Evolutionary conservation across 2,329 filamentous ascomycete species (phyloP), one percentile per base, ranked within the genome.

Genomic region (Tolypocladium cylindrosporum): DNA sequence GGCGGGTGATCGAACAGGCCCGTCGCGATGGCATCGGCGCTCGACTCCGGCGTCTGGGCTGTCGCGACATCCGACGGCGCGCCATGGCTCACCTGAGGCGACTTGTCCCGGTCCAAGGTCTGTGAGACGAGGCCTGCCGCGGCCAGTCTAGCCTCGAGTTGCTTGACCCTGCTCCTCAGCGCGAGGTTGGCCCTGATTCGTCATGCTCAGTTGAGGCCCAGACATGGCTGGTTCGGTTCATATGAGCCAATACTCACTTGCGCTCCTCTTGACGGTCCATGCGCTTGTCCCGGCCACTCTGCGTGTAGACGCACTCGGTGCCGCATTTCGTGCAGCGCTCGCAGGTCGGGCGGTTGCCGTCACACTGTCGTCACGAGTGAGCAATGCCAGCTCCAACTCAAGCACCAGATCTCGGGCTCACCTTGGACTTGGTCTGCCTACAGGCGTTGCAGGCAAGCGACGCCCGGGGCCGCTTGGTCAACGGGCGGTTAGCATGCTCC

Each of bases 1-100:
- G 67, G 62, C 24, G 60, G 57, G 16, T 67, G 65, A 55, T 70
- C 68, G 57, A 70, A 69, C 2, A 64, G 61, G 0, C 63, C 63
- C 2, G 68, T 66, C 9, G 68, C 68, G 5, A 68, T 58, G 10
- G 64, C 64, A 55, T 70, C 68, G 7, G 66, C 62, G 6, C 60
- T 61, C 4, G 66, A 64, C n/a, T 66, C 66, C 6, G 63, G 54
- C 11, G 61, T 61, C 24, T 55, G 58, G 19, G 55, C 55, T 31
- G 60, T 53, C 6, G 41, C 55, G 14, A 27, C 41, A n/a, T 55
- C 50, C n/a, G 50, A 27, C 34, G 40, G 36, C 3, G 40, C 16
- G 39, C 54, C 48, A 48, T 56, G 55, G 41, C 53, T 48, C 39
- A 53, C 21, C 34, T 50, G 56, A 1, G 56, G 56, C 27, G 51